Evolutionary conservation across 2,329 filamentous ascomycete species (phyloP).

Genomic region (Leptographium wingfieldii): DNA sequence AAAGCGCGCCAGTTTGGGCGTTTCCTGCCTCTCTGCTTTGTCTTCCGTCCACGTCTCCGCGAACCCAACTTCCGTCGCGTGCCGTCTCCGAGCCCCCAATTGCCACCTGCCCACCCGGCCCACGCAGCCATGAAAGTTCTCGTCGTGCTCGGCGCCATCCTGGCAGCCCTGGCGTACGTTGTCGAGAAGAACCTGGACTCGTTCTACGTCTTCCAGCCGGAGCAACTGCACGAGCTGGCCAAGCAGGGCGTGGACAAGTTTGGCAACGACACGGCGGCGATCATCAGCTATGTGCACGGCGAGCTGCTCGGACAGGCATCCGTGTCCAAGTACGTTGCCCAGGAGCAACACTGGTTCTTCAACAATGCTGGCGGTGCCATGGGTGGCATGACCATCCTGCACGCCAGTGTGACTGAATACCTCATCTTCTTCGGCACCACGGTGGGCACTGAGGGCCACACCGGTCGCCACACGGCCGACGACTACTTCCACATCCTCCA

Average conservation of each 20-base stretch:
- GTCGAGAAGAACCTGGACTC: constrained; percentile 45
- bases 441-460: constrained; percentile 77
- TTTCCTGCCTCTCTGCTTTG: not conserved
- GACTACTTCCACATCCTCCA: constrained; percentile 89
- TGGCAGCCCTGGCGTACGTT: constrained; percentile 40
- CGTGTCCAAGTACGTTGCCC: constrained; percentile 45
- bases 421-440: constrained; percentile 79
- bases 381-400: constrained; percentile 84
- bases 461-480: constrained; percentile 78
- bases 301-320: constrained; percentile 48
- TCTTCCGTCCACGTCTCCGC: not conserved
- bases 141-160: constrained; percentile 39
- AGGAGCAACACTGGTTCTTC: constrained; percentile 74
- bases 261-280: constrained; percentile 60
- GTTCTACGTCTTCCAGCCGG: constrained; percentile 66
- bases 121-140: constrained; percentile 23
- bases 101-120: no score
- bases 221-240: constrained; percentile 56
- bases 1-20: not conserved
- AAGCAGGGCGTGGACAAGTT: constrained; percentile 52
- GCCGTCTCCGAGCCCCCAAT: not conserved
- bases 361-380: constrained; percentile 88
- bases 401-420: constrained; percentile 81
- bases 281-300: constrained; percentile 57
- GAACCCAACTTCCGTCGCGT: constrained; percentile 27